phyloP scores from a whole-genome alignment of 805 yeast genomes.

The Yamadazyma tumulicola region DNA sequence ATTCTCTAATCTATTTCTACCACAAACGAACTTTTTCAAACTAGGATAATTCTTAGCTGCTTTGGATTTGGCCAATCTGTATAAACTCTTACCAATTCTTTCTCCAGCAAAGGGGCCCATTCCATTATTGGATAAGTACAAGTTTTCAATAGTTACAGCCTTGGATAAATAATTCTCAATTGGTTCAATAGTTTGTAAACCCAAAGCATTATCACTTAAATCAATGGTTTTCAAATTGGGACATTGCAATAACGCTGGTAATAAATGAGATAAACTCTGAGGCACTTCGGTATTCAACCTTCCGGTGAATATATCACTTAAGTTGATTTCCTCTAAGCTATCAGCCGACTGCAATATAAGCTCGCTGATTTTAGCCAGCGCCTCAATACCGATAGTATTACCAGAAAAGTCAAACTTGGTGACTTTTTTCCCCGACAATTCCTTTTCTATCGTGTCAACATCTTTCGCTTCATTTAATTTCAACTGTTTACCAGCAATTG shows the following conservation, averaged over 20 bases:
- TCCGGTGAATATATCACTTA: constrained; percentile 93
- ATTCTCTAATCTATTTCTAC: constrained; percentile 94
- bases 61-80: constrained; percentile 65
- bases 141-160: constrained; percentile 78
- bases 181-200: constrained; percentile 90
- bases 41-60: constrained; percentile 42
- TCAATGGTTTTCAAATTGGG: constrained; percentile 70
- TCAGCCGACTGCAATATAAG: constrained; percentile 40
- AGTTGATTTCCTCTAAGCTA: constrained; percentile 64
- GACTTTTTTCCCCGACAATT: constrained; percentile 37
- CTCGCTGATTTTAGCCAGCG: constrained; percentile 68
- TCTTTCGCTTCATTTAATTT: constrained; percentile 74
- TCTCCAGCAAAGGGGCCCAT: constrained; percentile 98
- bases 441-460: constrained; percentile 64
- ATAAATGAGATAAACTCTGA: constrained; percentile 64
- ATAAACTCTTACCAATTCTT: constrained; percentile 84
- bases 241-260: constrained; percentile 69
- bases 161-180: constrained; percentile 72
- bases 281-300: constrained; percentile 95
- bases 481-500: constrained; percentile 70
- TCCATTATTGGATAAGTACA: constrained; percentile 90
- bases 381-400: constrained; percentile 90
- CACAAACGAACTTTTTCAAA: constrained; percentile 88
- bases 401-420: constrained; percentile 80
- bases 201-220: constrained; percentile 94